Base-by-base conservation (phyloP, 108 stramenopile species). In the Nitzschia sp. region DNA sequence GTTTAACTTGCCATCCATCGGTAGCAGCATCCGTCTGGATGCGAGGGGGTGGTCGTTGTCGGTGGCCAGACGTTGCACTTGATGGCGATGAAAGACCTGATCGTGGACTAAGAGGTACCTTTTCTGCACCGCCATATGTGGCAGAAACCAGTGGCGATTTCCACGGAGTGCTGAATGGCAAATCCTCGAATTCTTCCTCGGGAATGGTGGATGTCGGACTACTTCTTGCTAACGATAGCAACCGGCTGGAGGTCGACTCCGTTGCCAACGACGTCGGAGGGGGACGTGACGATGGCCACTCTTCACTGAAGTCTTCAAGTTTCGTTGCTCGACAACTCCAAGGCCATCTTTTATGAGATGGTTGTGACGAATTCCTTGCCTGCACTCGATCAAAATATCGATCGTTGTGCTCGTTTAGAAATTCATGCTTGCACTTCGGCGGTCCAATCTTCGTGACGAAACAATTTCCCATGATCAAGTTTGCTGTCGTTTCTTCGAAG, bases 401-500 rank as follows among this genome's bases (percentile, higher is more conserved):
- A 26, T 75, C 66, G 32, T 61, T 58, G 42, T 68, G 47, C 46
- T 75, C 74, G n/a, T 68, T 45, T 3, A 75, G 56, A 42, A 47
- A 38, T 54, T 75, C 74, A 53, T 75, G 74, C 46, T 34, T 19
- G 58, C 58, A 59, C 33, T 59, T n/a, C 8, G 3, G 25, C n/a
- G n/a, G 30, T 1, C 11, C 32, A 21, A 59, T 32, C n/a, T 51
- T 51, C 17, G 42, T 42, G 5, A 61, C 51, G 31, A 64, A 46
- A 31, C 71, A 72, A 47, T 34, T 32, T 19, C 71, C 71, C 70
- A 71, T 71, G n/a, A n/a, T n/a, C n/a, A n/a, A n/a, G 46, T 46
- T 71, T 4, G 36, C 11, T 13, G 38, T 42, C 38, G 38, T 42
- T 42, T 42, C n/a, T n/a, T n/a, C n/a, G n/a, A n/a, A 42, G 38